Evolutionary conservation across 139 green algal genomes (phyloP), one percentile per base, ranked within the genome.

Genomic region (Chlorella sorokiniana): DNA sequence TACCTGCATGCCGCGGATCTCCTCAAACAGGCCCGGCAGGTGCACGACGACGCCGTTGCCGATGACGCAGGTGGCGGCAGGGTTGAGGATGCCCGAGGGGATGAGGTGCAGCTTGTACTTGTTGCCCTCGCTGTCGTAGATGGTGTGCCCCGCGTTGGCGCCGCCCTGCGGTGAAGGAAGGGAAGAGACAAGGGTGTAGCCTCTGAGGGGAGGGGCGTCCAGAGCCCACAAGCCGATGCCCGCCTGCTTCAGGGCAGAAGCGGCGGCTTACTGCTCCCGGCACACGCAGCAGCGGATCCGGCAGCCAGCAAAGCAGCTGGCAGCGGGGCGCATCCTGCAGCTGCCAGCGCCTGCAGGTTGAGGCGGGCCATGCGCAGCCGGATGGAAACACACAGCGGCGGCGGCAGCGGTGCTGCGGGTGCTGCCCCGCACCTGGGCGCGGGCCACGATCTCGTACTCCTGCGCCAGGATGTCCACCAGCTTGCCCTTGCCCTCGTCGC

Each of bases 401-500:
- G n/a, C n/a, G n/a, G n/a, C 16, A 65, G 56, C 56, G 48, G 48
- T 11, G 11, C 16, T 16, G 11, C 16, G 48, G 14, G 16, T 33
- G 29, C 69, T 10, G 5, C 20, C 51, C 14, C 84, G 4, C 69
- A 96, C 95, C 92, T 99, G 96, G 22, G 95, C 97, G 33, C 97
- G 86, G 0, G 94, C 94, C 29, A 99, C 95, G 54, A 99, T 92
- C 69, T 99, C 95, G 82, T 98, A 99, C 85, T 98, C 86, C 89
- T 96, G 92, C 33, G 97, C 97, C 40, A 99, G 86, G 75, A 99
- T 97, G 86, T 99, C 97, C 48, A 99, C 97, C 54, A 99, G 94
- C 90, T 99, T 99, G 77, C 97, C 97, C 88, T 99, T 99, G 83
- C 97, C 97, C 79, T 99, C 97, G 83, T 99, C 97, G 23, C 97